These are phyloP conservation scores for Leucaena leucocephala DNA, from an alignment of 306 rosid genomes.

Conservation along the genomic window DNA sequence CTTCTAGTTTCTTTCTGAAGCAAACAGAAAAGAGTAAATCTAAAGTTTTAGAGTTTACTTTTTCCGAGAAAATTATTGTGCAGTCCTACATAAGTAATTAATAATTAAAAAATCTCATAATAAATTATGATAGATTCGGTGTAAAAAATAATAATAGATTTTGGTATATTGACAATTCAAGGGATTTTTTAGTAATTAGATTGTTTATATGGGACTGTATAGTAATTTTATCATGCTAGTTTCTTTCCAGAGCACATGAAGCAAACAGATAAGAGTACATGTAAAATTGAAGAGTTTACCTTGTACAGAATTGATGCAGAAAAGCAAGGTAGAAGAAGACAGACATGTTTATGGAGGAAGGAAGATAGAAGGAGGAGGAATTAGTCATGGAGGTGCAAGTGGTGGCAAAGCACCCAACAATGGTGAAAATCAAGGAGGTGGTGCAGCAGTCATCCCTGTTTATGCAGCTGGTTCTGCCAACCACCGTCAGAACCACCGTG, in stretches of 20 bases:
- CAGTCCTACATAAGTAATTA: too few species aligned
- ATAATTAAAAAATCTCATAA: too few species aligned
- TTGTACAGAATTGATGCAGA: slow-evolving; percentile 45
- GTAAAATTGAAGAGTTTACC: neutral
- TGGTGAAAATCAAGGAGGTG: slow-evolving; percentile 48
- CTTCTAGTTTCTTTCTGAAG: slow-evolving; percentile 15
- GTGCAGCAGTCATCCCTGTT: slow-evolving; percentile 56
- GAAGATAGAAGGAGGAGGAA: slow-evolving; percentile 48
- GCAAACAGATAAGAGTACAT: neutral
- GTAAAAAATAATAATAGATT: too few species aligned
- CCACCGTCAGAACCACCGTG: slow-evolving; percentile 38
- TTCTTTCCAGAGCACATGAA: slow-evolving; percentile 20
- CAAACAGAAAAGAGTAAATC: neutral
- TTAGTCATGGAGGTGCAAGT: slow-evolving; percentile 31
- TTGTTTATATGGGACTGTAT: too few species aligned
- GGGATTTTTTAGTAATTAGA: too few species aligned
- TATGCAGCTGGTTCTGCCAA: slow-evolving; percentile 67
- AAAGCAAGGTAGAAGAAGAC: slow-evolving; percentile 32
- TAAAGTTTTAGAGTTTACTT: neutral
- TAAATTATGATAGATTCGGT: too few species aligned
- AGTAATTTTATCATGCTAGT: neutral
- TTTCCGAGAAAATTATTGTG: neutral
- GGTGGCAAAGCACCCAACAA: slow-evolving; percentile 36
- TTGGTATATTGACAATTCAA: too few species aligned
- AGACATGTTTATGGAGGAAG: slow-evolving; percentile 39